phyloP scores from a whole-genome alignment of 148 eudicot genomes.

The Cornus suecica region DNA sequence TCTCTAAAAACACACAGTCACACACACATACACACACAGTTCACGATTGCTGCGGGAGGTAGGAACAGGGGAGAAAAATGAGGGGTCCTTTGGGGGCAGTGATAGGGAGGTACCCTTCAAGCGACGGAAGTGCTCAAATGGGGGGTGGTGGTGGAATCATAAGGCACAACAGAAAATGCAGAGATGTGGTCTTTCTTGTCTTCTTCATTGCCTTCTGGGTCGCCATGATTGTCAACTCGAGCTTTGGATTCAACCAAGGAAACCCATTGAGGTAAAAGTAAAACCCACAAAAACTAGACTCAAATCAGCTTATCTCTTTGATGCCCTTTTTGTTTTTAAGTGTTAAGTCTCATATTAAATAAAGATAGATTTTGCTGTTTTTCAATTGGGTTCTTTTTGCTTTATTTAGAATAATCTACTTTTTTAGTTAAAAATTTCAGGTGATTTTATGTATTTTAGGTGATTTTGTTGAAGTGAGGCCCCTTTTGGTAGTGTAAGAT shows the following conservation, averaged over 20 bases:
- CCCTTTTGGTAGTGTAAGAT: not conserved
- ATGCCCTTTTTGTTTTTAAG: not conserved
- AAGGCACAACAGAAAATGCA: constrained; percentile 83
- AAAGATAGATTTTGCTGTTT: not conserved
- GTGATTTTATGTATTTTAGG: not conserved
- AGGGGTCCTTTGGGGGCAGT: constrained; percentile 71
- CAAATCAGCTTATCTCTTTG: constrained; percentile 1
- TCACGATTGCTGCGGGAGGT: not conserved
- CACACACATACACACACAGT: no score
- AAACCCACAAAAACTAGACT: not conserved
- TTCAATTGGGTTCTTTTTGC: constrained; percentile 7
- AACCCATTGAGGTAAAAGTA: constrained; percentile 75
- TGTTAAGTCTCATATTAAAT: not conserved
- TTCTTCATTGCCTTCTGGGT: constrained; percentile 92
- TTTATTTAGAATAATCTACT: not conserved
- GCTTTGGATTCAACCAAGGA: constrained; percentile 91
- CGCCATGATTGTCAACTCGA: constrained; percentile 94
- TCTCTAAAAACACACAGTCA: no score
- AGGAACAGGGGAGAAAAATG: constrained; percentile 24
- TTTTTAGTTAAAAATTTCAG: not conserved
- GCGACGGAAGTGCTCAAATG: constrained; percentile 49
- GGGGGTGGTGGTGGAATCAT: constrained; percentile 83
- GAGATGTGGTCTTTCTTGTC: constrained; percentile 77
- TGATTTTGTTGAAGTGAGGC: not conserved
- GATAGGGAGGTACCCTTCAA: constrained; percentile 68